Evolutionary conservation across 1,139 yeast genomes (phyloP).

Genomic region (Protomyces lactucae-debilis): DNA sequence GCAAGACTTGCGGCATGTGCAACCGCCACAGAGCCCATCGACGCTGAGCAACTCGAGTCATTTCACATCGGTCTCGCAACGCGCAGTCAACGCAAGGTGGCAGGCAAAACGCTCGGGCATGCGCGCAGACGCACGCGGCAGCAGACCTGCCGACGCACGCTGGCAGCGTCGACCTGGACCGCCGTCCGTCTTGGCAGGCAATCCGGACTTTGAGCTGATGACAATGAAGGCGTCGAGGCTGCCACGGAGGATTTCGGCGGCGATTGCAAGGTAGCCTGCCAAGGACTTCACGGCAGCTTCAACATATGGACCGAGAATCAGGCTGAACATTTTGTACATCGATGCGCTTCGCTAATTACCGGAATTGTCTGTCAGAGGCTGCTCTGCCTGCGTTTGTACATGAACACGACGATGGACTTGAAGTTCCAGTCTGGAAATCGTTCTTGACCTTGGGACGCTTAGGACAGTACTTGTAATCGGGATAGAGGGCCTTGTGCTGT

Average conservation of each 20-base stretch:
- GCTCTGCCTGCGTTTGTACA: neutral
- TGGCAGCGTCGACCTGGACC: constrained; percentile 1
- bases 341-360: no score
- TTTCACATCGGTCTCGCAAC: constrained; percentile 25
- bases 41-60: constrained; percentile 11
- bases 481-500: constrained; percentile 26
- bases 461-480: constrained; percentile 26
- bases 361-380: no score
- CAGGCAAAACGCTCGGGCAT: neutral
- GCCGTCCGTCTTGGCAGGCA: constrained; percentile 14
- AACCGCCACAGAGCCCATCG: constrained; percentile 16
- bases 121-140: neutral
- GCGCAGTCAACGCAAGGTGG: constrained; percentile 18
- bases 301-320: no score
- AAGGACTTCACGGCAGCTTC: no score
- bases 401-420: neutral
- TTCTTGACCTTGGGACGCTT: neutral
- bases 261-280: no score
- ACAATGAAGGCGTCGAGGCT: constrained; percentile 1
- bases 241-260: neutral
- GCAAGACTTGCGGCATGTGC: constrained; percentile 1
- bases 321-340: no score
- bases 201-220: constrained; percentile 22
- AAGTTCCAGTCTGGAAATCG: neutral
- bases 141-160: neutral